Evolutionary conservation across 2,329 filamentous ascomycete genomes (phyloP), one percentile per base, ranked within the genome.

Genomic region (Hypoxylon sp.): DNA sequence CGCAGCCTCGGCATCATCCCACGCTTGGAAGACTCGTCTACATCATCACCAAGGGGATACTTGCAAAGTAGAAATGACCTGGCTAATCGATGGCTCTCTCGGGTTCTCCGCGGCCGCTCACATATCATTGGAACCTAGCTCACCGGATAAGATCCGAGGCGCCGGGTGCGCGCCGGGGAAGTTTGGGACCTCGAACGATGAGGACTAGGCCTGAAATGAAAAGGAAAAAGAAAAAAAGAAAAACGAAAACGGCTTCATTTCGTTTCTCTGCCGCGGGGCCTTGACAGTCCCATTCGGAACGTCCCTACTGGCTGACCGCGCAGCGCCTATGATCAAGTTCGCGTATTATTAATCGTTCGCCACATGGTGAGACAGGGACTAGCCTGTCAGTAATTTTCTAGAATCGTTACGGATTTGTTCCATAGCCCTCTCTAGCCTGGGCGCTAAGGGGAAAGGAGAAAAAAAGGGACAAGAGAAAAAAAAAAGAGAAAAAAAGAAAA

Each of bases 81-180:
- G 43, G 37, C 53, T 9, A 60, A 53, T 60, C 40, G 45, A 56
- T 31, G 46, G 47, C 46, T 23, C 42, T 42, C 51, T 58, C 58
- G 58, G 51, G 51, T 60, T 63, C 60, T 60, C 60, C 56, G 60
- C 62, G 56, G 43, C 57, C 54, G 55, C 59, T 56, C 60, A 53
- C 48, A 41, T 60, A 56, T 63, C 47, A 45, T 51, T 37, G 55
- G 10, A n/a, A n/a, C n/a, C n/a, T 62, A 48, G 56, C 62, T 62
- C 63, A 54, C 64, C 67, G 68, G 68, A 68, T 68, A 58, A 55
- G 54, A 69, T 62, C 68, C 68, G 67, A 62, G 62, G 62, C 58
- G 62, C 59, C 61, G 57, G 55, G 27, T 55, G 42, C 31, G 45
- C 54, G 55, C 63, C 66, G 66, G 60, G 58, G 54, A 55, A 56